Evolutionary conservation across 139 green algal genomes (phyloP), one percentile per base, ranked within the genome.

Genomic region (Chlorella sp.): DNA sequence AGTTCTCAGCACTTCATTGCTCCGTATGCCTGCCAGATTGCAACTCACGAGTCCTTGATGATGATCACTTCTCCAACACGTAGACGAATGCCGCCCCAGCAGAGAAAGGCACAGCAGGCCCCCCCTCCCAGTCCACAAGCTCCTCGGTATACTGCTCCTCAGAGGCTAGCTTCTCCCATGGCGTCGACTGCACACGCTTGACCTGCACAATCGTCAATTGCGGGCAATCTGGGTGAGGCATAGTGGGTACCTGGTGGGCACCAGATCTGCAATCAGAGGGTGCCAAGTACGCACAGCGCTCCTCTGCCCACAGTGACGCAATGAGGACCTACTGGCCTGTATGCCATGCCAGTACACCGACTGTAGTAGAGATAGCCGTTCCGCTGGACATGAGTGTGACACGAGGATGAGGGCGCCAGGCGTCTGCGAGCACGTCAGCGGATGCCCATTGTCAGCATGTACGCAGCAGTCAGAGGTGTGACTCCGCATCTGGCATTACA

Each of bases 311-410:
- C 42, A 55, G 42, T 55, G 10, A 17, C 17, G 42, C 42, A 24
- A 55, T 17, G 10, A 10, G 10, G 17, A 55, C 42, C 42, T 24
- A 67, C 64, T 49, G 14, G 71, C 72, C 62, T 77, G 32, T 5
- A 71, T 66, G 20, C 66, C 63, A 49, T 77, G 72, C 72, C 72
- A 77, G 72, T 71, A 77, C 42, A 77, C 72, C n/a, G 62, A 60
- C 2, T 31, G 26, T 2, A 77, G 63, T 1, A 77, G 35, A 10
- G 50, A 29, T 26, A 77, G 27, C 20, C 72, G 62, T 42, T 77
- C 72, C 3, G 36, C 23, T 23, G 62, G 72, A 2, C 51, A 60
- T 1, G 62, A 72, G 63, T 77, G 72, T 2, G 72, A 77, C 26
- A 77, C 49, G 14, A 67, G 3, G 24, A 77, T 30, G 2, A 77